Evolutionary conservation across 257 asterid species (phyloP).

Genomic region (Hygrophila difformis): DNA sequence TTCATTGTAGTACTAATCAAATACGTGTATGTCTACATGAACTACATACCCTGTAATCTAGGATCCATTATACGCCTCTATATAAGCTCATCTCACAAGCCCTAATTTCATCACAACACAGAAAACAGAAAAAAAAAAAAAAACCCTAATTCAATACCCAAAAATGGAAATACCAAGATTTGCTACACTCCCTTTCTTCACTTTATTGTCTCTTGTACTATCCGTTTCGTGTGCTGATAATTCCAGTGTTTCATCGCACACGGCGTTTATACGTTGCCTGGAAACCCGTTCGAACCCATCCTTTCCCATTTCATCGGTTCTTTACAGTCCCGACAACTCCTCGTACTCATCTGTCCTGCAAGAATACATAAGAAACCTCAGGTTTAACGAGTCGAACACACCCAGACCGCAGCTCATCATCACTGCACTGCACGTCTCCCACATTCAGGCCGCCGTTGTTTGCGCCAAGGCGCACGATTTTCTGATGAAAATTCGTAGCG

Average conservation of each 20-base stretch:
- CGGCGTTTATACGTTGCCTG: conserved; percentile 32
- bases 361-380: conserved; percentile 38
- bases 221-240: no score
- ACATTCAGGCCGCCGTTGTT: conserved; percentile 36
- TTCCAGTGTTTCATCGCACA: conserved; percentile 9
- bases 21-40: no score
- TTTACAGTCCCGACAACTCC: conserved; percentile 34
- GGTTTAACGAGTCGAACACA: conserved; percentile 46
- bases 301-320: conserved; percentile 33
- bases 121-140: no score
- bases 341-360: conserved; percentile 41
- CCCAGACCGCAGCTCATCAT: conserved; percentile 45
- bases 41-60: no score
- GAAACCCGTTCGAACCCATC: conserved; percentile 19
- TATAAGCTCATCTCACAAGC: no score
- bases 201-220: no score
- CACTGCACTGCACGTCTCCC: conserved; percentile 41
- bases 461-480: conserved; percentile 29
- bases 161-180: no score
- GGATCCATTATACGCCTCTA: no score
- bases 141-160: no score
- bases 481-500: conserved; percentile 46
- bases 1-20: no score
- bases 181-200: no score
- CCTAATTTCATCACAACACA: no score